Evolutionary conservation across 176 grass and related monocot genomes (phyloP), one percentile per base, ranked within the genome.

Genomic region (Guadua angustifolia): DNA sequence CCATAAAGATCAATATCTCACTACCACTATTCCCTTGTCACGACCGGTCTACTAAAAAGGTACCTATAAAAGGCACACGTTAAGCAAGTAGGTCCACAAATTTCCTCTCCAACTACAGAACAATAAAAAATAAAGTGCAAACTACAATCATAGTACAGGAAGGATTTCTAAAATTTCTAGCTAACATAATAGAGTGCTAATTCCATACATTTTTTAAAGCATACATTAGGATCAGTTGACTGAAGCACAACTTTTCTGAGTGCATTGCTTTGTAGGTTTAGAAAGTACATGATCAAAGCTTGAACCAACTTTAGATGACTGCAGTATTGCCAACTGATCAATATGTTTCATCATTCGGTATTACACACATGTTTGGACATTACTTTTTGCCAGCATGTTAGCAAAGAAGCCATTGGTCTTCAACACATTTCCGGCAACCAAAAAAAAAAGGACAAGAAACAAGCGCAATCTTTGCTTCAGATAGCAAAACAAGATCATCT

Each of bases 401-500:
- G 55, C 38, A 62, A 36, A 78, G 17, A 74, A 82, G 44, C n/a
- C 15, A 53, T 70, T 75, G 17, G 18, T 71, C 5, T 70, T 89
- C n/a, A 76, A 58, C 46, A 60, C 6, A 79, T 67, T 38, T 67
- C n/a, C 63, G 36, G 66, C 1, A 4, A 62, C 46, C 0, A 29
- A 29, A 29, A 29, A 25, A 13, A 77, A 65, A 73, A 63, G 17
- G 16, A 78, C 14, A 26, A 9, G 19, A 10, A 71, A 36, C 42
- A 81, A 18, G 25, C 0, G 5, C 25, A 79, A 59, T 46, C 26
- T 29, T 71, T 39, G 40, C 40, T 78, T 38, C 21, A 71, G 33
- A 78, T 66, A 69, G 29, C 4, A 82, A 88, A 75, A 79, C 1
- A 80, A n/a, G 11, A 74, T 50, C 66, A 76, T 79, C 65, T 53